Evolutionary conservation across 805 yeast genomes (phyloP), one percentile per base, ranked within the genome.

Genomic region (Saccharomycopsis fodiens): DNA sequence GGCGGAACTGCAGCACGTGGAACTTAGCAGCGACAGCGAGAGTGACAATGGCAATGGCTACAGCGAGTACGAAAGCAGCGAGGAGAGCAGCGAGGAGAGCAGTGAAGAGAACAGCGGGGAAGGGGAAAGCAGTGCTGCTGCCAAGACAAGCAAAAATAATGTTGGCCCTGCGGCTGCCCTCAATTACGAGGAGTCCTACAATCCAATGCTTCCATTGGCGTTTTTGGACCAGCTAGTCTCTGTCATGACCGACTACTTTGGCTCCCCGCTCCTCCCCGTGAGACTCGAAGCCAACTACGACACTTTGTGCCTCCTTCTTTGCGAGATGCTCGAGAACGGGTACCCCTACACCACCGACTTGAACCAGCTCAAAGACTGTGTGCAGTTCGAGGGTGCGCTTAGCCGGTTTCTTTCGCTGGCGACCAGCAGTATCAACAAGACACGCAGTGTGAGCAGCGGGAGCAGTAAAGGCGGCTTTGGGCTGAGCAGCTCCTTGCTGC

Each of bases 281-380:
- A 82, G 79, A 53, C 63, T 93, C 8, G 80, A 74, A 44, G 74
- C 82, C 38, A 82, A 87, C 57, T 73, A 72, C 52, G 94, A 87
- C 56, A 76, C 84, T 1, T 62, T 88, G 38, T 72, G 83, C 27
- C 66, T 87, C 54, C 62, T 91, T 31, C 64, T 89, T 50, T 82
- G 79, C 56, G 93, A 85, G 57, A 76, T 85, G 78, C 57, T 88
- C 12, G 95, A 86, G 54, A 80, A 77, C 34, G 89, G 91, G 3
- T 69, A 72, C 29, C 95, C 96, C 2, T 75, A 74, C 52, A 66
- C 75, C 39, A 78, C 87, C 0, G 95, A 88, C 52, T 67, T 78
- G 44, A 85, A 86, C 59, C 72, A 76, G 40, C 59, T 91, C 30
- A 68, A 78, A 43, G 91, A 83, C 44, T 61, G 79, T 7, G 79